Evolutionary conservation across 192 early-diverging fungal species (phyloP).

Genomic region (Coemansia sp.): DNA sequence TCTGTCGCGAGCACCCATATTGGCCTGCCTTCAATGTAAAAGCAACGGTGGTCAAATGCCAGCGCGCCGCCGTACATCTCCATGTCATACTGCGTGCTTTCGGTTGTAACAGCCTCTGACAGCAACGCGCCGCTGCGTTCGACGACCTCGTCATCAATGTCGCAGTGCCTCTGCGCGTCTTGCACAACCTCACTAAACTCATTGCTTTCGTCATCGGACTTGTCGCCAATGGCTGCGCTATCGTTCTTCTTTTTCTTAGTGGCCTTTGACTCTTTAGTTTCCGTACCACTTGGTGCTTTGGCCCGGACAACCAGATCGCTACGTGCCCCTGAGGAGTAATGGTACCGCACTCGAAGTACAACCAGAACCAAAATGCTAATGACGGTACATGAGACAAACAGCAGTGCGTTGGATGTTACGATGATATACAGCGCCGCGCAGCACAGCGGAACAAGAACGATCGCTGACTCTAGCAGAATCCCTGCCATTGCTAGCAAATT

Average conservation of each 20-base stretch:
- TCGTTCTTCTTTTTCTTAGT: slow-evolving; percentile 6
- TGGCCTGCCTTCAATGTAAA: slow-evolving; percentile 67
- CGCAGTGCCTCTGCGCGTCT: slow-evolving; percentile 34
- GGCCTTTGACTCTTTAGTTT: neutral
- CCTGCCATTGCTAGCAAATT: slow-evolving; percentile 29
- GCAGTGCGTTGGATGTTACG: slow-evolving; percentile 37
- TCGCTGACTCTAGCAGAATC: slow-evolving; percentile 46
- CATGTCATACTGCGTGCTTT: slow-evolving; percentile 39
- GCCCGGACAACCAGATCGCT: slow-evolving; percentile 28
- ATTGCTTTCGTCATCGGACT: slow-evolving; percentile 19
- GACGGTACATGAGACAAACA: slow-evolving; percentile 14
- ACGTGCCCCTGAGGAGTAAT: slow-evolving; percentile 45
- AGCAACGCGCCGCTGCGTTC: slow-evolving; percentile 44
- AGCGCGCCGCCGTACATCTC: slow-evolving; percentile 39
- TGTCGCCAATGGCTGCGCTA: neutral
- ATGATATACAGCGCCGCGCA: slow-evolving; percentile 42
- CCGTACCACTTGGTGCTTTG: neutral
- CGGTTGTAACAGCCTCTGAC: slow-evolving; percentile 27
- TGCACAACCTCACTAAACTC: slow-evolving; percentile 40
- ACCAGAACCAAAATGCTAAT: neutral
- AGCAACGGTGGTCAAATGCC: slow-evolving; percentile 61
- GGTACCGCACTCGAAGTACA: slow-evolving; percentile 37
- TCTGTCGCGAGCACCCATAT: slow-evolving; percentile 70
- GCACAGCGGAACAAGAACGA: slow-evolving; percentile 50
- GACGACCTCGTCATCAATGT: slow-evolving; percentile 33